Evolutionary conservation across 1,284 basidiomycete species (phyloP).

Genomic region (Ceratobasidium sp.): DNA sequence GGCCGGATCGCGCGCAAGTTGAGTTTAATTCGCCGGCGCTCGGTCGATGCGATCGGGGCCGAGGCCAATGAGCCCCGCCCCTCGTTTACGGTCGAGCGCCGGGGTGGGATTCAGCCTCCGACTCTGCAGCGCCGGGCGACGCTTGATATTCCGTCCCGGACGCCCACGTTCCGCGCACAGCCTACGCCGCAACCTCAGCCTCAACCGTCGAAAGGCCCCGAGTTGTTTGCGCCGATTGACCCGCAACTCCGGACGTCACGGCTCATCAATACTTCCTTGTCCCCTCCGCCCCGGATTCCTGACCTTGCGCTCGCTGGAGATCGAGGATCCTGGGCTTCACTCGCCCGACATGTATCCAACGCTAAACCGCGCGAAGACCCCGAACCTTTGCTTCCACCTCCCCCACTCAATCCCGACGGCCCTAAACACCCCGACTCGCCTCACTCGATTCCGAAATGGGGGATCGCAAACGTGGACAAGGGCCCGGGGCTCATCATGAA

Average conservation of each 20-base stretch:
- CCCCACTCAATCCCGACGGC: not conserved
- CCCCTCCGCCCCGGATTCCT: conserved; percentile 31
- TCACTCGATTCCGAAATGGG: conserved; percentile 33
- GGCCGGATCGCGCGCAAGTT: conserved; percentile 23
- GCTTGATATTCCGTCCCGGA: conserved; percentile 5
- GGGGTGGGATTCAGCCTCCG: not conserved
- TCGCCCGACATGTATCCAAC: conserved; percentile 16
- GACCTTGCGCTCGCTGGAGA: conserved; percentile 2
- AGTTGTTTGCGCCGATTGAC: conserved; percentile 10
- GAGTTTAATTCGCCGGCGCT: conserved; percentile 28
- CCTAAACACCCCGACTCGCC: conserved; percentile 28
- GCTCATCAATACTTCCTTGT: conserved; percentile 18
- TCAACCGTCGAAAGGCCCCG: not conserved
- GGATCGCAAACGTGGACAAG: conserved; percentile 7
- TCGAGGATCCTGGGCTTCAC: conserved; percentile 2
- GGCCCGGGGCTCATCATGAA: conserved; percentile 19
- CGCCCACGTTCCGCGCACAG: not conserved
- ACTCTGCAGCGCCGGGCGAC: conserved; percentile 12
- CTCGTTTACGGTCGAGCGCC: conserved; percentile 33
- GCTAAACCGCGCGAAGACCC: not conserved
- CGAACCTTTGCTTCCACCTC: conserved; percentile 11
- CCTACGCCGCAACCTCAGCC: not conserved
- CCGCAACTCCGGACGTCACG: conserved; percentile 15
- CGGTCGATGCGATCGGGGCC: conserved; percentile 17
- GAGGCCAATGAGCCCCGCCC: not conserved